Percentiles rank a stretch among this genome's conserved stretches.
Conservation (phyloP, 441 rosid species). For the Capsella rubella region DNA sequence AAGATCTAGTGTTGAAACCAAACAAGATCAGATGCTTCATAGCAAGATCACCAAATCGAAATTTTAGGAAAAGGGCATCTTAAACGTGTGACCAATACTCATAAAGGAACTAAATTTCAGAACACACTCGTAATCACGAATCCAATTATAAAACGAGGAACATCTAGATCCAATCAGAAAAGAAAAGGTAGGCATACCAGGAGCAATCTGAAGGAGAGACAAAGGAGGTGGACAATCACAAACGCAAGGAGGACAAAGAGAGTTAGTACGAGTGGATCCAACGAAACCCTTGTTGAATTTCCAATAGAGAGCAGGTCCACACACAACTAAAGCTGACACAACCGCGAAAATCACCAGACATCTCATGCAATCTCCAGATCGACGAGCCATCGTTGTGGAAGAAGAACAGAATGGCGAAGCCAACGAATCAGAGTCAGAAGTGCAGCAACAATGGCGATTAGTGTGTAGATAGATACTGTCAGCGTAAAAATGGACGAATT, state of each 20-base stretch:
- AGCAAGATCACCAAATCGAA: conserved; percentile 28
- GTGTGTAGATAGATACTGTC: conserved; percentile 21
- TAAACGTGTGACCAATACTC: background rate
- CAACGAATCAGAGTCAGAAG: conserved; percentile 13
- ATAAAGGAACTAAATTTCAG: conserved; percentile 22
- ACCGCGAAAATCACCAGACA: conserved; percentile 90
- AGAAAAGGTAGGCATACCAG: conserved; percentile 54
- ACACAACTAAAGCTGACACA: conserved; percentile 84
- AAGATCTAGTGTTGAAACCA: conserved; percentile 32
- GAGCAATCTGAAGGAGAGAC: conserved; percentile 88
- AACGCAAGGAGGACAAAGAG: conserved; percentile 84
- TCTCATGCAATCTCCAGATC: conserved; percentile 81
- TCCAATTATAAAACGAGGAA: conserved; percentile 5
- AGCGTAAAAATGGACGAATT: conserved; percentile 4
- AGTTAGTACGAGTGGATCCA: conserved; percentile 51
- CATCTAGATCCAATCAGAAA: conserved; percentile 36
- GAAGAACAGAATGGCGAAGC: background rate
- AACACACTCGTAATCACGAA: conserved; percentile 27
- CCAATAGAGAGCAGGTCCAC: conserved; percentile 96
- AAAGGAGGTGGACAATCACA: conserved; percentile 98
- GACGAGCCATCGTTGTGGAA: conserved; percentile 62
- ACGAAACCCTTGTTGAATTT: conserved; percentile 72
- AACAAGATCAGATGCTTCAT: conserved; percentile 1
- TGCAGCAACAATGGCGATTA: conserved; percentile 25
- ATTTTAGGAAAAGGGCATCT: background rate